Evolutionary conservation across 2,329 filamentous ascomycete species (phyloP).

Genomic region (Bertia moriformis): DNA sequence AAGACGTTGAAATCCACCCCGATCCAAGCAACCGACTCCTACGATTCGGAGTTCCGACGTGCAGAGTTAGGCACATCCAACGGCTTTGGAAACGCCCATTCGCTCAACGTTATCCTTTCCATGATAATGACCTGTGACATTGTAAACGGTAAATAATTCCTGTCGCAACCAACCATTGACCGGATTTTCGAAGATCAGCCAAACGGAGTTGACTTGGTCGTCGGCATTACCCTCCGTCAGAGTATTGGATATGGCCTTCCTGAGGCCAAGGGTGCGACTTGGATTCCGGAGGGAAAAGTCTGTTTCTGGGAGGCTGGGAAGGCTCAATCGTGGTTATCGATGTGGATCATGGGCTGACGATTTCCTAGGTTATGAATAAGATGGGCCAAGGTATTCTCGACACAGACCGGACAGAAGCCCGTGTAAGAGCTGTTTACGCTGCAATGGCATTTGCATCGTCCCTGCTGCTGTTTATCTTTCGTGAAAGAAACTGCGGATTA

Average conservation of each 20-base stretch:
- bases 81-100: not conserved
- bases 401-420: too few relatives aligned
- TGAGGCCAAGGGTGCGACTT: not conserved
- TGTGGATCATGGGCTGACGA: slow-evolving; percentile 6
- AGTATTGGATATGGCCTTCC: not conserved
- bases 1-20: not conserved
- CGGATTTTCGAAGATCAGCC: not conserved
- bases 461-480: too few relatives aligned
- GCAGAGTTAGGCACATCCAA: not conserved
- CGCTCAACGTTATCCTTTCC: not conserved
- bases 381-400: slow-evolving; percentile 6
- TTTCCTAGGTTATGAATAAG: slow-evolving; percentile 8
- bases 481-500: too few relatives aligned
- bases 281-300: not conserved
- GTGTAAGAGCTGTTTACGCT: too few relatives aligned
- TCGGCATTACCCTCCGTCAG: not conserved
- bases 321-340: slow-evolving; percentile 7
- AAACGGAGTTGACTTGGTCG: not conserved
- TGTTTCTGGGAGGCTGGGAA: slow-evolving; percentile 9
- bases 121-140: not conserved
- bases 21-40: not conserved
- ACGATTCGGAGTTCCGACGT: not conserved
- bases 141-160: not conserved
- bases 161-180: not conserved
- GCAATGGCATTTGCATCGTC: too few relatives aligned